Evolutionary conservation across 768 basidiomycete genomes (phyloP), one percentile per base, ranked within the genome.

Genomic region (Tulasnella sp.): DNA sequence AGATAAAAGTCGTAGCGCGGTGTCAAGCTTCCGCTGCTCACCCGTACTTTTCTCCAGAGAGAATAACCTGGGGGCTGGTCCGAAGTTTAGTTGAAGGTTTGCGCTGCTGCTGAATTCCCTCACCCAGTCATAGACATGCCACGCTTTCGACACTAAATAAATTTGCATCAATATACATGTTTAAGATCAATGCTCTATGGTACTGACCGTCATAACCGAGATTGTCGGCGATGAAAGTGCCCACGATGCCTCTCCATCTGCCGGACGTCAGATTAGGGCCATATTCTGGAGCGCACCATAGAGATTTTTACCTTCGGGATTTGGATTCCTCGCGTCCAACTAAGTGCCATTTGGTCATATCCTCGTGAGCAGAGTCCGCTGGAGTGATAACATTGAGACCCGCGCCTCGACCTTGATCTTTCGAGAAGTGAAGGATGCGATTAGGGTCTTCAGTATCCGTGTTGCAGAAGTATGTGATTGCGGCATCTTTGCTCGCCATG

Each of bases 151-250:
- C 0, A 40, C 71, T 72, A 41, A 12, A 22, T 37, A 17, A 37
- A 22, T n/a, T 39, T 22, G 39, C 8, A 0, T 62, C 22, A 36
- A 22, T n/a, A 41, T 8, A 39, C 16, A 36, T 5, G 16, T 29
- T 3, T 47, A 69, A 8, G 22, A 44, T 14, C 3, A 9, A 69
- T 39, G 29, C 17, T 26, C 7, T 5, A 36, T 4, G 16, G 41
- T 19, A 72, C 71, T 41, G 11, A 72, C 71, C 34, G 41, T 72
- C 71, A 17, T n/a, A 26, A 7, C 64, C 64, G 11, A 44, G 22
- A 37, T 66, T 63, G n/a, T 72, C 37, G 34, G 71, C 71, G 29
- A 72, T 72, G 64, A 72, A 72, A 36, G 59, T 72, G 36, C 71
- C 71, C 66, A 72, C 62, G 29, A 36, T 26, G 26, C 62, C 71